These are phyloP conservation scores for Yamadazyma nakazawae DNA, from an alignment of 805 yeast species.

Conservation along the genomic window DNA sequence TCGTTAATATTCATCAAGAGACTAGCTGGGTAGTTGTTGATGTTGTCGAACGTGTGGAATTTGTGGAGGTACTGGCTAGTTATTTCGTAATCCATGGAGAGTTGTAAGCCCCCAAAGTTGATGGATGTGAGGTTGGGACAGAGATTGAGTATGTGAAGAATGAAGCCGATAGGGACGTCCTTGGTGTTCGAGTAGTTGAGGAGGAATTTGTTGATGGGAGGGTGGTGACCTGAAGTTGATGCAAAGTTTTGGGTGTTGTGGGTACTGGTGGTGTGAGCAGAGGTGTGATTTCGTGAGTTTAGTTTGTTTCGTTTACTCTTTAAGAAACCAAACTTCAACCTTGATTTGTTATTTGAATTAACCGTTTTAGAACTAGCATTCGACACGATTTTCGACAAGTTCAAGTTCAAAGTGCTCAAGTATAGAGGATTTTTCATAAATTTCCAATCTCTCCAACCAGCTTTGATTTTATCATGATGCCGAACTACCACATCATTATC, in stretches of 20 bases:
- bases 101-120: slow-evolving; percentile 57
- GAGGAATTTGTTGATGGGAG: slow-evolving; percentile 58
- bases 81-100: slow-evolving; percentile 66
- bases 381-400: slow-evolving; percentile 15
- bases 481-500: not conserved
- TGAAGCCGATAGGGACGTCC: slow-evolving; percentile 76
- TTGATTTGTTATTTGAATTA: slow-evolving; percentile 7
- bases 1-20: slow-evolving; percentile 13
- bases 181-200: slow-evolving; percentile 60
- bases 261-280: not conserved
- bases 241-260: not conserved
- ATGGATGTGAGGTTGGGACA: slow-evolving; percentile 60
- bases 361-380: slow-evolving; percentile 15
- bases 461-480: slow-evolving; percentile 40
- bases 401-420: slow-evolving; percentile 20
- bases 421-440: slow-evolving; percentile 69
- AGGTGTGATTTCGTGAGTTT: not conserved
- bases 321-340: slow-evolving; percentile 5
- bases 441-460: slow-evolving; percentile 94
- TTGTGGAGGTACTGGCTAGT: slow-evolving; percentile 31
- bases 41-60: slow-evolving; percentile 37
- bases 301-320: slow-evolving; percentile 11
- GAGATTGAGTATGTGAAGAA: slow-evolving; percentile 62
- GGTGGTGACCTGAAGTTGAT: slow-evolving; percentile 39
- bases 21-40: slow-evolving; percentile 36